Evolutionary conservation across 2,329 filamentous ascomycete species (phyloP).

Genomic region (Fusarium miscanthi): DNA sequence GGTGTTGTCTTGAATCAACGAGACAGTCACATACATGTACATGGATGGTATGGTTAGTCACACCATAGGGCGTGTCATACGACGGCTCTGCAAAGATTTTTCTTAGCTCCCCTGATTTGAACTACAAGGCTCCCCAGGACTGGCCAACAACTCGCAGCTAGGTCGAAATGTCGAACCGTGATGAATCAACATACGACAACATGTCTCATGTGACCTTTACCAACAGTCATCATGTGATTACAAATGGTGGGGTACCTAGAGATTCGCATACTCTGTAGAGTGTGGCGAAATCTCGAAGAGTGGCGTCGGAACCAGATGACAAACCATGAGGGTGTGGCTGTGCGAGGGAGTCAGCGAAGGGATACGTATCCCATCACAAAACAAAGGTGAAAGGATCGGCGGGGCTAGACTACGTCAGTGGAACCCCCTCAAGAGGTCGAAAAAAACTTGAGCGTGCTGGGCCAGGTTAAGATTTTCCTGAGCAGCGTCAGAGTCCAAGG

Average conservation of each 20-base stretch:
- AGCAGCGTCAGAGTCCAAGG: constrained; percentile 24
- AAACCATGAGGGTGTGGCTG: constrained; percentile 42
- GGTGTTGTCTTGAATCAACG: constrained; percentile 12
- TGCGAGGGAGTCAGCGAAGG: constrained; percentile 16
- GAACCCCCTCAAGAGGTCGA: constrained; percentile 22
- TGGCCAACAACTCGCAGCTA: constrained; percentile 6
- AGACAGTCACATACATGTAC: constrained; percentile 2
- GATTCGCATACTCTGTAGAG: constrained; percentile 10
- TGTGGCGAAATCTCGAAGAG: constrained; percentile 42
- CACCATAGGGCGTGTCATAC: constrained; percentile 41
- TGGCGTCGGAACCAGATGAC: constrained; percentile 31
- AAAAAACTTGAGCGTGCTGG: constrained; percentile 35
- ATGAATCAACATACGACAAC: constrained; percentile 31
- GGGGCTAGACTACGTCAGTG: constrained; percentile 43
- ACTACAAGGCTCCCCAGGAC: constrained; percentile 5
- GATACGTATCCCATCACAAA: neutral
- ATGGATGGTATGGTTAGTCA: constrained; percentile 37
- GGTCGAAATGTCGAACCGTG: constrained; percentile 7
- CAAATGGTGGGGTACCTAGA: constrained; percentile 6
- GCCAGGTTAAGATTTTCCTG: constrained; percentile 35
- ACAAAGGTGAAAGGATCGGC: constrained; percentile 31
- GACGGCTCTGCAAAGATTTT: constrained; percentile 22
- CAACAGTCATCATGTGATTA: constrained; percentile 42
- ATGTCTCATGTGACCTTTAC: constrained; percentile 33
- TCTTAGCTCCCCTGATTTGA: constrained; percentile 4